Evolutionary conservation across 305 asterid genomes (phyloP), one percentile per base, ranked within the genome.

Genomic region (Salvia sclarea): DNA sequence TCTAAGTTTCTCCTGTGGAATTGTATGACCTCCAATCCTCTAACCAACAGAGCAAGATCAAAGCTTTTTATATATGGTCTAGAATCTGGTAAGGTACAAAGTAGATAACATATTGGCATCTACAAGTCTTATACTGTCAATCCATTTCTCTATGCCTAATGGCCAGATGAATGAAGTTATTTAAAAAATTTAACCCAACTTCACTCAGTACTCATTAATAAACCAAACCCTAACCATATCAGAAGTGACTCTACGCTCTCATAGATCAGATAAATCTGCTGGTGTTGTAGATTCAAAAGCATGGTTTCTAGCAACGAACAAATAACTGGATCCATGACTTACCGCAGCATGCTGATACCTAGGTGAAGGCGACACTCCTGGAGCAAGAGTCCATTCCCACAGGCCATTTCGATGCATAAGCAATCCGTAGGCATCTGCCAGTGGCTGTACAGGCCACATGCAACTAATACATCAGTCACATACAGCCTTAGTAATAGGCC

Each of bases 371-470:
- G 98, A 89, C 59, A 95, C 95, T 73, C 99, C 99, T 38, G 99
- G 99, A 60, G 99, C 98, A 70, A 89, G 96, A 73, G 99, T 95
- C 99, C 99, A 95, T 73, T 95, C 99, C 99, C 99, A 95, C 55
- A 85, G 82, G 37, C 98, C 99, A 85, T 83, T 95, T 74, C 96
- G 89, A 81, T 95, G 99, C 99, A 91, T 89, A 71, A 95, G 98
- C 81, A 95, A 81, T 77, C 98, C 98, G 75, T 92, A 95, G 75
- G 99, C 98, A 89, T 95, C 99, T 74, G 91, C 86, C 73, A 92
- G 79, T 33, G 98, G 96, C 99, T 95, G 87, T 70, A 79, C 40
- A 86, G 53, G 68, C 48, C 21, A 78, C 55, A 73, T 18, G 61
- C 53, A 80, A 66, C 59, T 31, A 77, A 59, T 55, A 73, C 53